Base-by-base conservation (phyloP, 2,329 filamentous ascomycete genomes). In the Byssochlamys sp. region DNA sequence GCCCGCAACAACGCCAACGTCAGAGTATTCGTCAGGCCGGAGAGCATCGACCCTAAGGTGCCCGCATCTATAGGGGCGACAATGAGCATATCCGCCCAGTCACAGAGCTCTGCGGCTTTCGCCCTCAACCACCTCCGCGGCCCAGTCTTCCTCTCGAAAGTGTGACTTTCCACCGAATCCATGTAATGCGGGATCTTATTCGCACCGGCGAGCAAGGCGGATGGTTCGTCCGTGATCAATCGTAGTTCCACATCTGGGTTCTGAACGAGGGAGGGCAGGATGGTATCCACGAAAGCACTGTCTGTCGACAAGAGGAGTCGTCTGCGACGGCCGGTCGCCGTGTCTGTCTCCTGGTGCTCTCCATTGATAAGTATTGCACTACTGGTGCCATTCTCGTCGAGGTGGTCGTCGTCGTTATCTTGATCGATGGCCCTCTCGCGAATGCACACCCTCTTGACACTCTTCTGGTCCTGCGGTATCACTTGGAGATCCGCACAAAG, bases 41-140 rank as follows among this genome's bases (percentile, higher is more conserved):
- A 84, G 67, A 96, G 79, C 90, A 96, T 95, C 70, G 90, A 90
- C 29, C 89, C 89, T 57, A 96, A 80, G 57, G 86, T 87, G 68
- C 94, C 88, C 6, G 90, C 89, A 70, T 94, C 88, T 53, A 95
- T 86, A 2, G 91, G 90, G 5, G 88, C 88, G 57, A 95, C 82
- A 31, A 96, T 85, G 58, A 96, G 80, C 63, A 96, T 76, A 72
- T 96, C 89, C 4, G 91, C 90, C 91, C 91, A 96, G 60, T 89
- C 83, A 62, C 90, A 89, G 59, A 95, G 74, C 62, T 90, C 86
- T 4, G 73, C 72, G 39, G 73, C 72, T 58, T 75, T 75, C n/a
- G 69, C 69, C 59, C 72, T 72, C 52, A 75, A 61, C 73, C 73
- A 74, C 65, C 68, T 71, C 52, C 73, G 67, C 11, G 69, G 66